Conservation (phyloP, 108 stramenopile genomes). For the Nannochloropsis gaditana region DNA sequence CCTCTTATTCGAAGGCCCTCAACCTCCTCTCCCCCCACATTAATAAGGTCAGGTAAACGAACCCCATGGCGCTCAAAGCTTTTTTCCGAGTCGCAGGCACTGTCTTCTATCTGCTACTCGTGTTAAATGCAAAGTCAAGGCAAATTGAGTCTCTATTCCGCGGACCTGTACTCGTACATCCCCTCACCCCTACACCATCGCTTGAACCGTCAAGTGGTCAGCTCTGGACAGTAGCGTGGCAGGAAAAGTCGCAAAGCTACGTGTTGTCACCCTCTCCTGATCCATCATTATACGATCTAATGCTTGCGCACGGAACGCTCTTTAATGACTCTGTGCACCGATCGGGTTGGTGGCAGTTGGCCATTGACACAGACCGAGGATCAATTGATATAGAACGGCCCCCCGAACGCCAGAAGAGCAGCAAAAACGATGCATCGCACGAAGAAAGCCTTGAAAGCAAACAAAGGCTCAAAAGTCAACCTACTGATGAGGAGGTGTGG, state of each 20-base stretch:
- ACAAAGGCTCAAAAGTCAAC: too few species aligned
- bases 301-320: not conserved
- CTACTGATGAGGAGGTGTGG: not conserved
- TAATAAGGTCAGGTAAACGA: too few species aligned
- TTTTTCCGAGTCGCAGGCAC: not conserved
- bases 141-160: not conserved
- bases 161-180: not conserved
- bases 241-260: not conserved
- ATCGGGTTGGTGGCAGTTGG: constrained; percentile 14
- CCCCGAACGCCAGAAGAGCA: not conserved
- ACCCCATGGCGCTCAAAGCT: too few species aligned
- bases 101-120: not conserved
- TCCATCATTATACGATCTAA: not conserved
- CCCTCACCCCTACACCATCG: not conserved
- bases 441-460: not conserved
- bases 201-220: not conserved
- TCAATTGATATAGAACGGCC: not conserved
- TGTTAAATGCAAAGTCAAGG: not conserved
- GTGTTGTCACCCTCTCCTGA: not conserved
- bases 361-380: not conserved
- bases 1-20: too few species aligned
- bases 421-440: not conserved
- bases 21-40: too few species aligned
- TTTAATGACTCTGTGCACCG: not conserved
- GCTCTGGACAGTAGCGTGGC: not conserved